Percentiles rank a stretch among this genome's conserved stretches.
phyloP scores from a whole-genome alignment of 345 rosid genomes.

The Eucalyptus coolabah region DNA sequence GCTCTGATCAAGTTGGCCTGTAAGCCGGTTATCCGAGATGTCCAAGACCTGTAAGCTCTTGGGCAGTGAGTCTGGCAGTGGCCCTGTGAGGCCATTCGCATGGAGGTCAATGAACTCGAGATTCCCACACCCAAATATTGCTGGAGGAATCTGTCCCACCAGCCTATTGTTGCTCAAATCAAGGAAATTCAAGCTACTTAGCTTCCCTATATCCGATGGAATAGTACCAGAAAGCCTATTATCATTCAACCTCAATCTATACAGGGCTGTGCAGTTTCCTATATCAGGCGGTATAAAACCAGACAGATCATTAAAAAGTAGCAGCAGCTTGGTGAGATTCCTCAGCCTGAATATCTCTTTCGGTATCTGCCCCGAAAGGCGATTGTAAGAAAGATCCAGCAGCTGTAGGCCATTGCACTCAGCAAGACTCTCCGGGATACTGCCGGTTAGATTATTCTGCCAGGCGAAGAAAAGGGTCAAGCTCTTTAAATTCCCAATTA shows the following conservation, averaged over 20 bases:
- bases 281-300: slow-evolving; percentile 74
- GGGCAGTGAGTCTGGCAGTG: slow-evolving; percentile 58
- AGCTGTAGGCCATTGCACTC: slow-evolving; percentile 73
- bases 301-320: slow-evolving; percentile 67
- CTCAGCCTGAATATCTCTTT: slow-evolving; percentile 41
- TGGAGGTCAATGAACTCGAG: slow-evolving; percentile 76
- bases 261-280: slow-evolving; percentile 68
- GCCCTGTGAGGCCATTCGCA: slow-evolving; percentile 63
- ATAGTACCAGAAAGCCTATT: slow-evolving; percentile 64
- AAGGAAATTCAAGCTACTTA: slow-evolving; percentile 57
- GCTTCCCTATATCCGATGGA: slow-evolving; percentile 64
- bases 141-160: slow-evolving; percentile 51
- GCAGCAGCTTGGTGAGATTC: slow-evolving; percentile 76
- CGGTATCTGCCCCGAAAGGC: slow-evolving; percentile 63
- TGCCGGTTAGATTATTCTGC: slow-evolving; percentile 79
- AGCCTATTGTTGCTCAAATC: slow-evolving; percentile 66
- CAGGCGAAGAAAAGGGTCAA: slow-evolving; percentile 82
- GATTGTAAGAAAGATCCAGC: slow-evolving; percentile 84
- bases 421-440: slow-evolving; percentile 53
- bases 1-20: slow-evolving; percentile 43
- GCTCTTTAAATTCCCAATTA: slow-evolving; percentile 50
- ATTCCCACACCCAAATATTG: slow-evolving; percentile 41
- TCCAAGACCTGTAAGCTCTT: slow-evolving; percentile 54
- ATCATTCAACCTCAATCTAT: slow-evolving; percentile 52
- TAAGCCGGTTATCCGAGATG: slow-evolving; percentile 60